Evolutionary conservation across 1,284 basidiomycete genomes (phyloP), one percentile per base, ranked within the genome.

Genomic region (Marasmius fiardii): DNA sequence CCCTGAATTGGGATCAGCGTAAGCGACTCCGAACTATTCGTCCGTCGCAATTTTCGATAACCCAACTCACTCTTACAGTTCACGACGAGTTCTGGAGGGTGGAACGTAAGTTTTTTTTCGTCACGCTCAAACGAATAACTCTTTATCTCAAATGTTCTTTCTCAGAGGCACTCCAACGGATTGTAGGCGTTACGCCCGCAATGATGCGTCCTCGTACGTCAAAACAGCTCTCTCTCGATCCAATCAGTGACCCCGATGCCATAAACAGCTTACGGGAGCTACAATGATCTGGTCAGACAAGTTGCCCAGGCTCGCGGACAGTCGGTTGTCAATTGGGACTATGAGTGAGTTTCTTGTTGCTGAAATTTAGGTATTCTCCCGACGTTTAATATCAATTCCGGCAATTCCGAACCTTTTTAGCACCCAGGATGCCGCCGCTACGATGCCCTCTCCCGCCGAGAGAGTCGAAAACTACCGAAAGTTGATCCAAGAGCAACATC

Each of bases 151-250:
- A 26, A n/a, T n/a, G 10, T 23, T 24, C 16, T n/a, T 21, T 8
- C 41, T 20, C 31, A 71, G 69, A 65, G 59, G 70, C 69, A 6
- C 61, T 71, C 23, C 56, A 61, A 26, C 59, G 61, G 52, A 68
- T 72, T 43, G 51, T 62, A 1, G 69, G 69, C 14, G 65, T 64
- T 35, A 56, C 57, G 10, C 69, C 69, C 1, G 68, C 70, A 6
- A 67, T 67, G 55, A 65, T 67, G 53, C 63, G 70, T 39, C 69
- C 69, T 44, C 69, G 68, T 69, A 60, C 26, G 67, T 65, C 16
- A 37, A 26, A 23, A 14, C 11, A 47, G n/a, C 28, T 14, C 39
- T 37, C 14, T 5, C 16, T 41, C 31, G 48, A 23, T 33, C 33
- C 35, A 12, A 7, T n/a, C 41, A 11, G 14, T n/a, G 18, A 26